Evolutionary conservation across 441 rosid species (phyloP), one percentile per base, ranked within the genome.

Genomic region (Pelargonium myrrhifolium): DNA sequence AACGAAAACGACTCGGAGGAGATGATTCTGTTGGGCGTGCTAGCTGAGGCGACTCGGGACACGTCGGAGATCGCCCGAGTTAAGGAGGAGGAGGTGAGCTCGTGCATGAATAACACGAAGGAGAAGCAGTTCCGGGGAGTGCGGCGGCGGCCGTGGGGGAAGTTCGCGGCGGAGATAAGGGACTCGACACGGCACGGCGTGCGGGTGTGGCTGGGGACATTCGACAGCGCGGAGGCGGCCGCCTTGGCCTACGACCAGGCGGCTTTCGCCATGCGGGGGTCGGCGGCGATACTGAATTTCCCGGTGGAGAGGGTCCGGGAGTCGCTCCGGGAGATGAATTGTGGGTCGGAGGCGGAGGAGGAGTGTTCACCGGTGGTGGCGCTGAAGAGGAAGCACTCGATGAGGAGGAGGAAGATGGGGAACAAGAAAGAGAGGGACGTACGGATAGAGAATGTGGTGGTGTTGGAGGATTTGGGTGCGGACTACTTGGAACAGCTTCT

Each of bases 241-340:
- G 98, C 97, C 74, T 42, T 90, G 66, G 98, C 98, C 0, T 93
- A 93, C 10, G 98, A 93, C 22, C 96, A 88, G 76, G 98, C 98
- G 0, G 98, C 98, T 15, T 86, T 78, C n/a, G 70, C 93, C 21
- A 90, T 85, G 92, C 79, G 98, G 71, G 98, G 98, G n/a, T 51
- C 83, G 0, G 80, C 83, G 0, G 96, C 98, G 2, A 71, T 88
- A 6, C 86, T 92, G 0, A 92, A 92, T 55, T 92, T 92, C 71
- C 89, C 98, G 6, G 86, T 71, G 20, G 98, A 88, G 64, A 85
- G 69, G 70, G 98, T 88, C 9, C 63, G 66, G 68, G 87, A 86
- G 28, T 92, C 98, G 11, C 88, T 90, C 0, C 68, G 67, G 71
- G 96, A 86, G 31, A 76, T 92, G 72, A n/a, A n/a, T n/a, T n/a